Evolutionary conservation across 2,329 filamentous ascomycete genomes (phyloP).

Genomic region (Leptographium flavum): DNA sequence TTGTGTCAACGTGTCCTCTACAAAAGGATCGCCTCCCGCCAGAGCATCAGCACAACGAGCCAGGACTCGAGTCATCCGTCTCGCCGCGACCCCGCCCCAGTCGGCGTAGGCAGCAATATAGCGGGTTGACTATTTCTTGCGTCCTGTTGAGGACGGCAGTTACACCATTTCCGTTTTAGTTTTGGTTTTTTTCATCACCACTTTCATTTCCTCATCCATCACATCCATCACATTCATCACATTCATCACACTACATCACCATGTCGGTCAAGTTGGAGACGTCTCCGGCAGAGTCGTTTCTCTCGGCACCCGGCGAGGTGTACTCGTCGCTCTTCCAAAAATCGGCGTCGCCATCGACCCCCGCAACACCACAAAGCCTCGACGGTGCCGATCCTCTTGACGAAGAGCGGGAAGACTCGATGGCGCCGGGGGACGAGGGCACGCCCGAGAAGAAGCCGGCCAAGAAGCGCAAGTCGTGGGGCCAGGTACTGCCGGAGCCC

Average conservation of each 20-base stretch:
- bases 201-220: background rate
- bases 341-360: background rate
- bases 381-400: background rate
- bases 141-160: no score
- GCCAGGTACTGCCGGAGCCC: constrained; percentile 87
- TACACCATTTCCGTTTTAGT: background rate
- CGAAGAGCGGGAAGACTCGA: constrained; percentile 1
- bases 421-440: background rate
- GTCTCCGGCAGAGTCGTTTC: constrained; percentile 38
- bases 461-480: constrained; percentile 98
- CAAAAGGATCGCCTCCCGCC: constrained; percentile 7
- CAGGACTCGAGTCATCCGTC: constrained; percentile 5
- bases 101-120: constrained; percentile 8
- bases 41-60: background rate
- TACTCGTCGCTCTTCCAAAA: constrained; percentile 35
- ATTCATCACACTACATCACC: background rate
- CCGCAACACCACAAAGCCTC: constrained; percentile 1
- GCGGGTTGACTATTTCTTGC: background rate
- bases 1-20: constrained; percentile 13
- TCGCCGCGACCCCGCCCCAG: background rate
- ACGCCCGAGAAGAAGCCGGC: constrained; percentile 51
- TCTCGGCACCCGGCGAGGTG: constrained; percentile 34
- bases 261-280: constrained; percentile 32
- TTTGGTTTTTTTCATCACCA: no score
- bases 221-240: background rate